Evolutionary conservation across 2,329 filamentous ascomycete genomes (phyloP).

Genomic region (Pestalotiopsis sp.): DNA sequence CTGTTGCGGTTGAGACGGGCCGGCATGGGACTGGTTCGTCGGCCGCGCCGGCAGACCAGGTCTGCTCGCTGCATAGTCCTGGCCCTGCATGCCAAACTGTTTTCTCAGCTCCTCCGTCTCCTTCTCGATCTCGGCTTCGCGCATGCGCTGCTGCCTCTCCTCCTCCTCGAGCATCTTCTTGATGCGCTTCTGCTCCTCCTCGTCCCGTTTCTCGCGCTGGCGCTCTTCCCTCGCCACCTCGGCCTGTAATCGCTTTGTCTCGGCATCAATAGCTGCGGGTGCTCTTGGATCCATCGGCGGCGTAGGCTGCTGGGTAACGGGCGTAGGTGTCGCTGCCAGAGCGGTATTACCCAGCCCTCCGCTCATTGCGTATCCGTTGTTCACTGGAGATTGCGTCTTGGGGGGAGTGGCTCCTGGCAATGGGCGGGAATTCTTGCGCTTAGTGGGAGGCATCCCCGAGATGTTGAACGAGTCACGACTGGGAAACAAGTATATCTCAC

Average conservation of each 20-base stretch:
- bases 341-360: conserved; percentile 44
- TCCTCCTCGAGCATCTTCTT: conserved; percentile 68
- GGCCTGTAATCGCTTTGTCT: conserved; percentile 71
- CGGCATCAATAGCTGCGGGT: conserved; percentile 61
- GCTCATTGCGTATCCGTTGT: conserved; percentile 35
- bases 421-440: conserved; percentile 47
- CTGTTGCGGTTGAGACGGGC: conserved; percentile 21
- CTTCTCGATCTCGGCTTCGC: conserved; percentile 63
- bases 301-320: conserved; percentile 25
- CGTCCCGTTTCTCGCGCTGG: conserved; percentile 57
- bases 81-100: conserved; percentile 62
- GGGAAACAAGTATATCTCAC: conserved; percentile 64
- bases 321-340: conserved; percentile 35
- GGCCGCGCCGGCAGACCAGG: conserved; percentile 34
- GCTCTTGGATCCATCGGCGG: conserved; percentile 28
- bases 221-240: conserved; percentile 54
- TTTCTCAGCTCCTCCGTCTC: conserved; percentile 81
- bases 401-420: conserved; percentile 24
- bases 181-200: conserved; percentile 56
- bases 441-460: conserved; percentile 38
- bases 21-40: conserved; percentile 15
- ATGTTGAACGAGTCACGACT: conserved; percentile 80
- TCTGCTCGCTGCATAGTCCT: conserved; percentile 32
- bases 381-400: conserved; percentile 21
- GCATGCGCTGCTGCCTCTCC: conserved; percentile 56